Conservation (phyloP, 805 yeast genomes). For the Scheffersomyces lignosus region DNA sequence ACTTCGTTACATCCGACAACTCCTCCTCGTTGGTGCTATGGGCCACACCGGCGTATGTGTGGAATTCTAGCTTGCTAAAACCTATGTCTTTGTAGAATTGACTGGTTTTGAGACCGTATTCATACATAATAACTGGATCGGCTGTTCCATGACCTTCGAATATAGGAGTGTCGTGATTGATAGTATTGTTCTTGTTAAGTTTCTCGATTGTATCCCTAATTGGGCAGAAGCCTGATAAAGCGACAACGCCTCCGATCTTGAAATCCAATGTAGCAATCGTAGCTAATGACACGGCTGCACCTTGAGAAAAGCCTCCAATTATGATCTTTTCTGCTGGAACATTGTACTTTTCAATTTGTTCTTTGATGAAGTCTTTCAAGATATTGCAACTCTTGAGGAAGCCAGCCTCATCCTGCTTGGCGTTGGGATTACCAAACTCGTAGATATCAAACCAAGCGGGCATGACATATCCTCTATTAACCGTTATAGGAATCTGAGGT, state of each 20-base stretch:
- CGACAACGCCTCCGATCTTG: constrained; percentile 76
- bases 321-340: constrained; percentile 66
- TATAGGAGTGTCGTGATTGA: constrained; percentile 66
- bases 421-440: constrained; percentile 50
- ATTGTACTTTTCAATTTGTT: constrained; percentile 50
- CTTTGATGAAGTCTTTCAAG: constrained; percentile 48
- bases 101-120: constrained; percentile 38
- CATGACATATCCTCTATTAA: constrained; percentile 63
- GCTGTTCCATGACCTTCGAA: constrained; percentile 86
- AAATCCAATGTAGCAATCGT: constrained; percentile 51
- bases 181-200: constrained; percentile 18
- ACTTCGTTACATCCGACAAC: constrained; percentile 48
- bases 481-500: constrained; percentile 68
- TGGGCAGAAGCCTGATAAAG: constrained; percentile 74
- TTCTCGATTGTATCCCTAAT: constrained; percentile 20
- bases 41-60: constrained; percentile 59
- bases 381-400: constrained; percentile 49
- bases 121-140: constrained; percentile 62
- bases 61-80: constrained; percentile 37
- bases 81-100: constrained; percentile 53
- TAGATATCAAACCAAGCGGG: constrained; percentile 88
- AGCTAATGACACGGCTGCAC: constrained; percentile 78
- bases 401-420: constrained; percentile 54
- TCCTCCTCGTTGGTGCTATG: constrained; percentile 74
- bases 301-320: constrained; percentile 97